These are phyloP conservation scores for Cladosporium sp. DNA, from an alignment of 2,329 filamentous ascomycete species.

Conservation along the genomic window DNA sequence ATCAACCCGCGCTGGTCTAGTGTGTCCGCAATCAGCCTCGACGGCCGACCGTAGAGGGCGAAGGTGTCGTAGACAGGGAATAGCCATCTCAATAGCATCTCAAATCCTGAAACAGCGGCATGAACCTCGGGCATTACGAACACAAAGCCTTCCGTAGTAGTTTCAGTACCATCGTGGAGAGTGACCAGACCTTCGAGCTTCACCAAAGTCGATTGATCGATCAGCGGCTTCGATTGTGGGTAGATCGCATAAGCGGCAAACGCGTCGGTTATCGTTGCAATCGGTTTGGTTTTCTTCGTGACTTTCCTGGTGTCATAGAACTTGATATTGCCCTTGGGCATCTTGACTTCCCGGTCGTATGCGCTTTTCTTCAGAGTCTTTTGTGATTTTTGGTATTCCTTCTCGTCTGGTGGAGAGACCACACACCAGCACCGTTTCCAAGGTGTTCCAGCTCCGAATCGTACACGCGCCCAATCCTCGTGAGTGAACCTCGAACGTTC, in stretches of 20 bases:
- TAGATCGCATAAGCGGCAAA: conserved; percentile 95
- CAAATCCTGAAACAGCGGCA: conserved; percentile 89
- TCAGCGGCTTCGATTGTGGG: conserved; percentile 87
- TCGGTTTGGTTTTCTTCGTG: conserved; percentile 85
- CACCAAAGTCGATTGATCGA: conserved; percentile 89
- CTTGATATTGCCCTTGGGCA: conserved; percentile 84
- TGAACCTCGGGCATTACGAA: conserved; percentile 97
- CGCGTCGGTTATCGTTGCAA: conserved; percentile 86
- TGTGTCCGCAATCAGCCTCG: conserved; percentile 80
- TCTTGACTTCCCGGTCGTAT: conserved; percentile 69
- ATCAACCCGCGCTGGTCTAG: conserved; percentile 87
- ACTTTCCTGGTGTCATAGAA: conserved; percentile 92
- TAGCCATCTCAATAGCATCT: conserved; percentile 89
- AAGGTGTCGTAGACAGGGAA: conserved; percentile 96
- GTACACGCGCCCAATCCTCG: conserved; percentile 91
- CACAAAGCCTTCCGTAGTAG: conserved; percentile 85
- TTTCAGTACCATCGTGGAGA: conserved; percentile 76
- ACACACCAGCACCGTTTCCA: conserved; percentile 98
- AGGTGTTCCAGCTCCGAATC: conserved; percentile 92
- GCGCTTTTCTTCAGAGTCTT: conserved; percentile 81
- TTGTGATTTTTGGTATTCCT: conserved; percentile 79
- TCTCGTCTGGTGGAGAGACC: conserved; percentile 88
- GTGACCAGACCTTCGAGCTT: conserved; percentile 92
- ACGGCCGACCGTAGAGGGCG: conserved; percentile 84
- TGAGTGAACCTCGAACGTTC: conserved; percentile 73